Evolutionary conservation across 306 rosid species (phyloP), one percentile per base, ranked within the genome.

Genomic region (Calophaca sinica): DNA sequence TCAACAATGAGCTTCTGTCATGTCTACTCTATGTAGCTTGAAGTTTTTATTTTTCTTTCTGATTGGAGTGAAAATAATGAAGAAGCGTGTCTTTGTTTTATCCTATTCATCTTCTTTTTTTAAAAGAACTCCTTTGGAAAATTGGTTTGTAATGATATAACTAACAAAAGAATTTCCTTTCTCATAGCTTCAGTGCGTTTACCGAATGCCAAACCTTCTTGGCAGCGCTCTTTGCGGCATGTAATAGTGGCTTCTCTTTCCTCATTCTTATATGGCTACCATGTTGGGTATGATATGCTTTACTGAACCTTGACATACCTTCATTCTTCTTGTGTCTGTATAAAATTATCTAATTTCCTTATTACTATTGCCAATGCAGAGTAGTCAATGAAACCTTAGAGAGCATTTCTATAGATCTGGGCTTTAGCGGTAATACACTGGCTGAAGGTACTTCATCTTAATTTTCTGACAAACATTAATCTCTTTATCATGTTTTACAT

Each of bases 361-460:
- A 9, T 66, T 54, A 54, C 14, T 74, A 76, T 78, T 79, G 76
- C 59, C 72, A 50, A 82, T 85, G 85, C 87, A 89, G 93, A 62
- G 97, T 92, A 81, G 90, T 92, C 35, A 92, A 92, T 77, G 96
- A 92, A 88, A 89, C 97, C 54, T 87, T 89, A 52, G 96, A 92
- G 79, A 88, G 92, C 84, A 88, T 92, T 83, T 89, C 97, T 53
- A 12, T 87, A 76, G 92, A 88, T 78, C 97, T 92, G 15, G 85
- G 87, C 51, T 92, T 92, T 78, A 85, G 88, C 57, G 96, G 97
- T 77, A 83, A 81, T 82, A 87, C 93, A 74, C 75, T 92, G 72
- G 90, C 97, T 44, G 94, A 92, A 83, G 97, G 96, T 92, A 77
- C 73, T 49, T 53, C 58, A 51, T 71, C 57, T 66, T 60, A 62